These are phyloP conservation scores for Stachybotrys chartarum DNA, from an alignment of 2,329 filamentous ascomycete species.

Conservation along the genomic window DNA sequence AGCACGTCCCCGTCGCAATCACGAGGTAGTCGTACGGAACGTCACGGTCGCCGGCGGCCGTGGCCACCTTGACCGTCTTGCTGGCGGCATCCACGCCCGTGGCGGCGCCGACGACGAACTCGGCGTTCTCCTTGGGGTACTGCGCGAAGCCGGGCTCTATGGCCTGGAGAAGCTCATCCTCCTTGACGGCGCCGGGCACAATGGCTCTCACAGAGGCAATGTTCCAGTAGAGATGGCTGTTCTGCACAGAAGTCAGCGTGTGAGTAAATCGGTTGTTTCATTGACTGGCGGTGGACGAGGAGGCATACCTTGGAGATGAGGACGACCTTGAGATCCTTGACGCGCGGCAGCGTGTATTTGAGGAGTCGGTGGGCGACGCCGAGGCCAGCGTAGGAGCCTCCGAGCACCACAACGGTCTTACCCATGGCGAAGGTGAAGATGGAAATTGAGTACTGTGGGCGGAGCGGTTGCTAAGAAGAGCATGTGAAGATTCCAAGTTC, in stretches of 20 bases:
- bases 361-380: conserved; percentile 47
- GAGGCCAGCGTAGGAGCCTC: conserved; percentile 46
- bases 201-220: conserved; percentile 48
- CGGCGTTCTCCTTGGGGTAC: conserved; percentile 40
- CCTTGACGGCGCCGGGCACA: conserved; percentile 39
- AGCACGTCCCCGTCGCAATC: conserved; percentile 46
- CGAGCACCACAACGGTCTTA: conserved; percentile 47
- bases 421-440: conserved; percentile 25
- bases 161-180: conserved; percentile 42
- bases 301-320: conserved; percentile 45
- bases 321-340: conserved; percentile 44
- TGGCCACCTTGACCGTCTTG: conserved; percentile 34
- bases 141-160: conserved; percentile 41
- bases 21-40: conserved; percentile 50
- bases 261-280: too few relatives aligned
- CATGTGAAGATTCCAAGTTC: too few relatives aligned
- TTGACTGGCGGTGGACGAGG: neutral
- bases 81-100: conserved; percentile 29
- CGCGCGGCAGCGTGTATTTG: conserved; percentile 38
- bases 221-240: conserved; percentile 53
- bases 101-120: conserved; percentile 45
- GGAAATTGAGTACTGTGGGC: neutral
- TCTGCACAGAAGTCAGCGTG: conserved; percentile 23
- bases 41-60: conserved; percentile 17
- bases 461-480: too few relatives aligned